phyloP scores from a whole-genome alignment of 2,329 filamentous ascomycete species.

The Aspergillus arachidicola region DNA sequence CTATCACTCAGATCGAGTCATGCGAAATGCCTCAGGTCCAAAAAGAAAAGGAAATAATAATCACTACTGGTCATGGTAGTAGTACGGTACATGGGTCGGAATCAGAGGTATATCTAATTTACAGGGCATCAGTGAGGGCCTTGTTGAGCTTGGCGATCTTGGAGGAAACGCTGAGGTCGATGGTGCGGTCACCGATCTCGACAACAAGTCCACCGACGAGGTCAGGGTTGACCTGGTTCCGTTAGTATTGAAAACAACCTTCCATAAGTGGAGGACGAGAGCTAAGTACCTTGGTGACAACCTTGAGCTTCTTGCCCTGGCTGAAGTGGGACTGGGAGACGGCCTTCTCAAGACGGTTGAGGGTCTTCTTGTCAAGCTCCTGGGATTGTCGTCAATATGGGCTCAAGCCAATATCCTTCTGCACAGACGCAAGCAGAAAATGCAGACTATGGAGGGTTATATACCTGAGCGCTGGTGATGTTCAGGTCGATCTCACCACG shows the following conservation, averaged over 20 bases:
- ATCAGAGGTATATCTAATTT: constrained; percentile 55
- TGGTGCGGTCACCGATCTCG: constrained; percentile 96
- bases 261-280: neutral
- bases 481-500: constrained; percentile 91
- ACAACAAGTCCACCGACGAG: constrained; percentile 92
- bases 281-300: constrained; percentile 75
- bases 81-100: constrained; percentile 18
- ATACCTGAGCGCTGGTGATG: constrained; percentile 86
- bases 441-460: constrained; percentile 28
- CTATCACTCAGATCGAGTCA: constrained; percentile 17
- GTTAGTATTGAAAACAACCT: constrained; percentile 5
- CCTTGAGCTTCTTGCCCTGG: constrained; percentile 96
- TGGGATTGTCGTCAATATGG: constrained; percentile 38
- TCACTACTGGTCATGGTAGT: constrained; percentile 7
- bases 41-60: neutral
- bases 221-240: constrained; percentile 79
- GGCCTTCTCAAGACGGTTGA: constrained; percentile 82
- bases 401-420: neutral
- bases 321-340: constrained; percentile 87
- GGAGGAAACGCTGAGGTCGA: constrained; percentile 92
- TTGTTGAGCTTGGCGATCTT: constrained; percentile 99
- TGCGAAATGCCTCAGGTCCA: constrained; percentile 6
- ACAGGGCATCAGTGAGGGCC: constrained; percentile 93
- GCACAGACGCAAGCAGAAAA: neutral
- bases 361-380: constrained; percentile 84